phyloP scores from a whole-genome alignment of 768 basidiomycete genomes.

The Steccherinum ochraceum region DNA sequence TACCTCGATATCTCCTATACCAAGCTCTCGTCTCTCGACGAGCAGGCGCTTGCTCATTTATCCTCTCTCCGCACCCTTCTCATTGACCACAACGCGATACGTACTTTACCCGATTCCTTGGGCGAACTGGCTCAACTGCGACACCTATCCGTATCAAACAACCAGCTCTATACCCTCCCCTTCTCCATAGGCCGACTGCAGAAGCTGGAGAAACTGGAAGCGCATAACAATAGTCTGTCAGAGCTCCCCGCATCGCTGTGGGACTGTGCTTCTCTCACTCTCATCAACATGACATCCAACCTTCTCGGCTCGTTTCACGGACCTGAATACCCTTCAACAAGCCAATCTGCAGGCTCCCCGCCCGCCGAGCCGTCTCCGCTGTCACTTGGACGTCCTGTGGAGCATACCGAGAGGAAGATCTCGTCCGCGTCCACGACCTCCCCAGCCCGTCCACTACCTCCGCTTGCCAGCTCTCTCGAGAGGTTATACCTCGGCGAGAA shows the following conservation, averaged over 20 bases:
- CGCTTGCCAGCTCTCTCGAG: conserved; percentile 66
- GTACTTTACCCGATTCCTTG: conserved; percentile 75
- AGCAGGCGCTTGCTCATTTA: conserved; percentile 65
- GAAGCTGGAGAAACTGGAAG: conserved; percentile 71
- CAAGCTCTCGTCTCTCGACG: conserved; percentile 80
- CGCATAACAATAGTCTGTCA: conserved; percentile 85
- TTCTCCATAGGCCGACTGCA: conserved; percentile 67
- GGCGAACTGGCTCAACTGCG: conserved; percentile 68
- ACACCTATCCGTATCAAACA: conserved; percentile 84
- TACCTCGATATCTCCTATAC: conserved; percentile 81
- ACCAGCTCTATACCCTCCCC: conserved; percentile 75
- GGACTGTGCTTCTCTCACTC: conserved; percentile 67
- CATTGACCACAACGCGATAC: conserved; percentile 84
- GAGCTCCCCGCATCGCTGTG: conserved; percentile 74
- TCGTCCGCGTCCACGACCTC: conserved; percentile 29
- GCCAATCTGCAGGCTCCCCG: background rate
- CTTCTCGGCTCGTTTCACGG: conserved; percentile 50
- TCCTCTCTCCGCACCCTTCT: conserved; percentile 63
- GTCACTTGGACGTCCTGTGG: conserved; percentile 4
- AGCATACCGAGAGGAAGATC: conserved; percentile 35
- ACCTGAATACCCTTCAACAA: background rate
- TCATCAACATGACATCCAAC: conserved; percentile 88
- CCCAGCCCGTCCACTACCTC: conserved; percentile 32
- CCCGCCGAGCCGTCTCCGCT: conserved; percentile 2
- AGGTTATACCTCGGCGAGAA: conserved; percentile 90